phyloP scores from a whole-genome alignment of 2,329 filamentous ascomycete species.

The Lecanoromycetidae sp. region DNA sequence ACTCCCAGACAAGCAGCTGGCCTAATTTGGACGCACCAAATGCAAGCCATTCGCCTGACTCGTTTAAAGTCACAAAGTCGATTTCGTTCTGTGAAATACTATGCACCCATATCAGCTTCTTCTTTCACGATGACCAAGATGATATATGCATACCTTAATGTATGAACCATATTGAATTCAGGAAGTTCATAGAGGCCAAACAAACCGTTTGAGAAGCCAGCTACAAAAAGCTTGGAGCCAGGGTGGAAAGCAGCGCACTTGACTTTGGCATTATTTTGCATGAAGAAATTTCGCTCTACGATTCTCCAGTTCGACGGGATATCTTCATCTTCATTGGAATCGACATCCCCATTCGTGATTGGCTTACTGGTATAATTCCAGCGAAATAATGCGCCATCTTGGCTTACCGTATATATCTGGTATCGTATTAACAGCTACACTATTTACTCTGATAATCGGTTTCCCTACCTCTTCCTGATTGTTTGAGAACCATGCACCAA shows the following conservation, averaged over 20 bases:
- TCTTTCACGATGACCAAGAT: background rate
- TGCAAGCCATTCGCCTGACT: conserved; percentile 89
- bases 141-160: conserved; percentile 40
- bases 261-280: conserved; percentile 77
- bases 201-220: conserved; percentile 86
- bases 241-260: conserved; percentile 86
- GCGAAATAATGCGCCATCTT: conserved; percentile 89
- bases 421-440: background rate
- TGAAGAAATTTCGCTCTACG: conserved; percentile 81
- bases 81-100: conserved; percentile 97
- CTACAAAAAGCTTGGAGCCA: conserved; percentile 79
- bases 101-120: conserved; percentile 14
- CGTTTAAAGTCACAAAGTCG: conserved; percentile 87
- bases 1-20: conserved; percentile 97
- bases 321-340: conserved; percentile 45
- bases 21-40: conserved; percentile 93
- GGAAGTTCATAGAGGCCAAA: conserved; percentile 95
- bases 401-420: conserved; percentile 82
- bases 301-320: conserved; percentile 75
- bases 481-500: conserved; percentile 93
- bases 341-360: conserved; percentile 34
- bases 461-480: conserved; percentile 63
- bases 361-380: conserved; percentile 69
- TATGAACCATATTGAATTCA: conserved; percentile 90
- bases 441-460: background rate